phyloP scores from a whole-genome alignment of 2,329 filamentous ascomycete genomes.

The Talaromyces islandicus region DNA sequence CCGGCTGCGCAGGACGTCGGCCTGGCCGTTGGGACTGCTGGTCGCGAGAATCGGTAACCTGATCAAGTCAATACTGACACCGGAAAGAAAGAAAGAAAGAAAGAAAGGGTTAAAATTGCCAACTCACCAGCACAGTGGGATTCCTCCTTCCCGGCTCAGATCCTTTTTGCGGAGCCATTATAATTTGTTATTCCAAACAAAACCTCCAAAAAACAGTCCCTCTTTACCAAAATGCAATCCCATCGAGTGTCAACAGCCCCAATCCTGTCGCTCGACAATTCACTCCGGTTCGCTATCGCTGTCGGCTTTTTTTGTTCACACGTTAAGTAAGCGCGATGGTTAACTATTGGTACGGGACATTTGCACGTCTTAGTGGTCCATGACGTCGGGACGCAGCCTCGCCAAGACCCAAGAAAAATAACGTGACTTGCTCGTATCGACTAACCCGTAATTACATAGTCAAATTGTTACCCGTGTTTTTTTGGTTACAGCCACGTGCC shows the following conservation, averaged over 20 bases:
- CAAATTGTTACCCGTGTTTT: not conserved
- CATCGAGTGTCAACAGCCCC: not conserved
- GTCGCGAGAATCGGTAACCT: slow-evolving; percentile 41
- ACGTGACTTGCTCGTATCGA: not conserved
- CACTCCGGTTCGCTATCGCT: not conserved
- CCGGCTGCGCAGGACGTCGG: slow-evolving; percentile 21
- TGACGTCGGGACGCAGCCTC: slow-evolving; percentile 1
- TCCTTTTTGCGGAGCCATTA: slow-evolving; percentile 8
- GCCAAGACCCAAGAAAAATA: not conserved
- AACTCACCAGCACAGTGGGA: slow-evolving; percentile 39
- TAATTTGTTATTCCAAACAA: not conserved
- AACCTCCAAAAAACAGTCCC: not conserved
- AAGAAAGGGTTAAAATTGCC: too few relatives aligned
- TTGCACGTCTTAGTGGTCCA: slow-evolving; percentile 1
- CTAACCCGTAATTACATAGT: too few relatives aligned
- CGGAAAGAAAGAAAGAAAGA: not conserved
- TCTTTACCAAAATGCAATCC: not conserved
- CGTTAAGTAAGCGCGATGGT: not conserved
- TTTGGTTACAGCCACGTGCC: not conserved
- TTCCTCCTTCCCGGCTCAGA: slow-evolving; percentile 32
- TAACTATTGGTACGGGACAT: slow-evolving; percentile 6
- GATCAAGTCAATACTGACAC: slow-evolving; percentile 11
- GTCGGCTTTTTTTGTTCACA: not conserved
- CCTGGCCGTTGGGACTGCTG: slow-evolving; percentile 25
- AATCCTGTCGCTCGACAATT: not conserved